Base-by-base conservation (phyloP, 352 stramenopile species). In the Phytophthora sp. region DNA sequence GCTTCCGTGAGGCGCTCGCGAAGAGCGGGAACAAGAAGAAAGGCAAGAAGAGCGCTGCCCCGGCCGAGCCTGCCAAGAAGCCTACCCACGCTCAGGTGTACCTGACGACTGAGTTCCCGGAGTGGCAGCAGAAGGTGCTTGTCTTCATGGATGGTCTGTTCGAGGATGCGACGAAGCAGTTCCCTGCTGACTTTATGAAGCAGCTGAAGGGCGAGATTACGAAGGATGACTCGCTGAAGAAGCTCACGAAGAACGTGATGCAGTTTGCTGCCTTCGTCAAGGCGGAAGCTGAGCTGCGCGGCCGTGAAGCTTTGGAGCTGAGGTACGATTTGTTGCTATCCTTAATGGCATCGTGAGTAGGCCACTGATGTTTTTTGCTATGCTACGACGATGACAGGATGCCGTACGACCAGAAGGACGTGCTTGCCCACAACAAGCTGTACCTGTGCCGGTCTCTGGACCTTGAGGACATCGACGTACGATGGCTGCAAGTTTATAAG, bases 251-350 rank as follows among this genome's bases (percentile, higher is more conserved):
- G 84, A 93, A 97, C 60, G 85, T 96, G 24, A 99, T 99, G 97
- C 97, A 99, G 70, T 98, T 99, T 62, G 96, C 89, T 57, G 91
- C 92, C 21, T 99, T 99, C 42, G 87, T 98, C 62, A 98, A 98
- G 79, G 84, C 83, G 21, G 95, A 99, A 68, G 92, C 89, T 21
- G 76, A 91, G 46, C 82, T 98, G 55, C 90, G 97, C 56, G 97
- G 97, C 50, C 73, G 86, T 41, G 91, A 97, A 54, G 95, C 94
- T 30, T 81, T 99, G 52, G 96, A 99, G 62, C 81, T 97, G 37
- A 87, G 89, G 75, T 92, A 79, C 50, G 72, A n/a, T n/a, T 50
- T 6, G 9, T 30, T 65, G 2, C 10, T 59, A 8, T 37, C 30
- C n/a, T 27, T 6, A 21, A 13, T 46, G n/a, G n/a, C n/a, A 35